These are phyloP conservation scores for Tuber umbilicatum DNA, from an alignment of 495 filamentous ascomycete genomes.

Conservation along the genomic window DNA sequence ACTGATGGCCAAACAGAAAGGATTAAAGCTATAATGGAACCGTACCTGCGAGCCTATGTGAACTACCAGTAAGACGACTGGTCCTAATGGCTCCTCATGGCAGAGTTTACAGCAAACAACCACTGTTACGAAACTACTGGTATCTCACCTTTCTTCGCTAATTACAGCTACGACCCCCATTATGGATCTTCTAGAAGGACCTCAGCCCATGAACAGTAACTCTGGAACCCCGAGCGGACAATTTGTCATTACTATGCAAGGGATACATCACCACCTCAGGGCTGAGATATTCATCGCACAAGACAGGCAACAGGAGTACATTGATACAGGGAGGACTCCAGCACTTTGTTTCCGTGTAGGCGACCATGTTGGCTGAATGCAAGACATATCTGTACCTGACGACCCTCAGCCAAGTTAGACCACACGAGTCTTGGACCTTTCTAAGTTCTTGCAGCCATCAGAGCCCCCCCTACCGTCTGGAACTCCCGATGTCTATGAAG, in stretches of 20 bases:
- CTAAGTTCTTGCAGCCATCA: neutral
- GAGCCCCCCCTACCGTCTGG: no score
- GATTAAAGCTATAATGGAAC: no score
- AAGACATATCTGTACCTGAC: neutral
- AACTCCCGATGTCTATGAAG: no score
- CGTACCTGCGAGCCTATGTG: no score
- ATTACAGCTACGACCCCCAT: neutral
- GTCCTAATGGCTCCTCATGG: constrained; percentile 25
- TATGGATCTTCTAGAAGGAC: neutral
- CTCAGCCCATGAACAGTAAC: neutral
- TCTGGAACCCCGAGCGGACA: no score
- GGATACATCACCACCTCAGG: neutral
- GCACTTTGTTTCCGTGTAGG: neutral
- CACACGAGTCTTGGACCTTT: constrained; percentile 1
- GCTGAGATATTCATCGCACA: neutral
- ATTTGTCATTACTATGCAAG: neutral
- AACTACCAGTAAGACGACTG: constrained; percentile 41
- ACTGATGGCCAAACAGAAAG: no score
- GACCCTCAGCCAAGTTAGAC: constrained; percentile 2
- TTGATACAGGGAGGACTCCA: no score
- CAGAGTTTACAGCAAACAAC: constrained; percentile 23
- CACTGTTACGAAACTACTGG: constrained; percentile 2
- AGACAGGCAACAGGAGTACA: no score
- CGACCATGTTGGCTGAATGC: neutral
- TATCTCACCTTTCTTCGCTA: constrained; percentile 17